phyloP scores from a whole-genome alignment of 2,329 filamentous ascomycete genomes.

The Exophiala viscosa region DNA sequence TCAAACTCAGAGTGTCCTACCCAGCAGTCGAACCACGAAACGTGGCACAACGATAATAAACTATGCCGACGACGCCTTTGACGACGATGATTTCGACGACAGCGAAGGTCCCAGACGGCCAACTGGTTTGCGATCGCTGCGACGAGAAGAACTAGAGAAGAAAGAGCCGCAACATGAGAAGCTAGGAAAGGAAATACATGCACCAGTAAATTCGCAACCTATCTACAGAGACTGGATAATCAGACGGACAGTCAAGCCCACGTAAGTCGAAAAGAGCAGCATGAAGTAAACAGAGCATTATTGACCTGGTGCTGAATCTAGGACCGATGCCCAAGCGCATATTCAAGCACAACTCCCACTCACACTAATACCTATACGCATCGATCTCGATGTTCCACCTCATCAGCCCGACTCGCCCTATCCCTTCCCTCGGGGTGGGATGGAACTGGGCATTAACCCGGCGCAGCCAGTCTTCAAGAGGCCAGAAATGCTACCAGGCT shows the following conservation, averaged over 20 bases:
- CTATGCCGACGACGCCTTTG: constrained; percentile 94
- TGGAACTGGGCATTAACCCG: constrained; percentile 53
- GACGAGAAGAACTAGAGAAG: constrained; percentile 68
- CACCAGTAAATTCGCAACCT: constrained; percentile 79
- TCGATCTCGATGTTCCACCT: constrained; percentile 85
- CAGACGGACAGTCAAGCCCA: constrained; percentile 54
- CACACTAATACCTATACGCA: constrained; percentile 90
- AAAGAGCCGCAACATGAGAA: constrained; percentile 67
- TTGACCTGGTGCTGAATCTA: constrained; percentile 26
- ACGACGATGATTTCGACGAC: constrained; percentile 62
- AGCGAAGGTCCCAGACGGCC: constrained; percentile 67
- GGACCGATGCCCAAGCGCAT: constrained; percentile 59
- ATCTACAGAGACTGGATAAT: constrained; percentile 97
- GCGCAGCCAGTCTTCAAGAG: constrained; percentile 72
- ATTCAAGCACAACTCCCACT: constrained; percentile 73
- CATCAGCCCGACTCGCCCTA: constrained; percentile 52
- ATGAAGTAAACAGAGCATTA: neutral
- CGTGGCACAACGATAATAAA: constrained; percentile 95
- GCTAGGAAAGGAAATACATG: constrained; percentile 74
- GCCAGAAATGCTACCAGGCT: constrained; percentile 76
- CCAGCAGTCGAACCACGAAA: constrained; percentile 82
- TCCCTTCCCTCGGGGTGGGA: constrained; percentile 38
- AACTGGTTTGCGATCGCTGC: constrained; percentile 77
- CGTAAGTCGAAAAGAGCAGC: constrained; percentile 33
- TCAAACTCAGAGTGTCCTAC: constrained; percentile 63